A percentile compares a stretch with the other conserved stretches of the same genome.
phyloP scores from a whole-genome alignment of 1,284 basidiomycete genomes.

The Cryptococcus hybrid region DNA sequence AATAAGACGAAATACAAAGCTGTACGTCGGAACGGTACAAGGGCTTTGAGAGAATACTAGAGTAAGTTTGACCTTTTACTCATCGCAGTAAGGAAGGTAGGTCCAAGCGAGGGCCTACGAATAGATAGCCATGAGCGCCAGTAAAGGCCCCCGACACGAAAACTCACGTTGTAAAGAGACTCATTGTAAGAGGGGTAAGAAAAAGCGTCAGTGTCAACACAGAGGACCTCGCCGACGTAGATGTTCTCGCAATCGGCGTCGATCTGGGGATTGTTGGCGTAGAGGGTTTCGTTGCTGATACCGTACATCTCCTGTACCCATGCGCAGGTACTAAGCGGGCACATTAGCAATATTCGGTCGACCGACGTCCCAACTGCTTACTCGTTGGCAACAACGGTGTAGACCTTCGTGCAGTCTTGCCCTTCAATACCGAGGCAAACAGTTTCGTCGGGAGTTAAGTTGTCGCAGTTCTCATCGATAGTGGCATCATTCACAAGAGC shows the following conservation, averaged over 20 bases:
- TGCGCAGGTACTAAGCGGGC: conserved; percentile 41
- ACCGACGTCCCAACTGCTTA: conserved; percentile 17
- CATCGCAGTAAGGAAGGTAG: conserved; percentile 41
- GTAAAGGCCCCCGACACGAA: neutral
- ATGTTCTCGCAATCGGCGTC: conserved; percentile 48
- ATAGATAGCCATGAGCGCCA: neutral
- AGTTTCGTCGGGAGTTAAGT: conserved; percentile 41
- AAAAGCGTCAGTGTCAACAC: conserved; percentile 43
- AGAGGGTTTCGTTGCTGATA: conserved; percentile 42
- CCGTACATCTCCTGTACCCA: conserved; percentile 40
- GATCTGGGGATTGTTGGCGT: conserved; percentile 51
- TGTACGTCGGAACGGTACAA: neutral
- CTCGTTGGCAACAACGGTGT: conserved; percentile 48
- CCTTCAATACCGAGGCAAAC: conserved; percentile 48
- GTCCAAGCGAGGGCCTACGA: conserved; percentile 38
- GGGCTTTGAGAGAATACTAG: neutral
- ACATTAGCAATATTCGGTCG: neutral
- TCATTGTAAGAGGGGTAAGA: conserved; percentile 43
- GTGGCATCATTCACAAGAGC: conserved; percentile 48
- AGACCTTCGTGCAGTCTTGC: conserved; percentile 48
- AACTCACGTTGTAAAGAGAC: conserved; percentile 40
- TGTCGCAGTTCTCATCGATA: conserved; percentile 48
- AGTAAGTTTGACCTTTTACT: conserved; percentile 10
- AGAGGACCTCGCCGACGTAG: conserved; percentile 52
- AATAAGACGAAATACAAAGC: neutral